Percentiles rank a stretch among this genome's conserved stretches.
Evolutionary conservation across 768 basidiomycete genomes (phyloP).

Genomic region (Kwoniella bestiolae): DNA sequence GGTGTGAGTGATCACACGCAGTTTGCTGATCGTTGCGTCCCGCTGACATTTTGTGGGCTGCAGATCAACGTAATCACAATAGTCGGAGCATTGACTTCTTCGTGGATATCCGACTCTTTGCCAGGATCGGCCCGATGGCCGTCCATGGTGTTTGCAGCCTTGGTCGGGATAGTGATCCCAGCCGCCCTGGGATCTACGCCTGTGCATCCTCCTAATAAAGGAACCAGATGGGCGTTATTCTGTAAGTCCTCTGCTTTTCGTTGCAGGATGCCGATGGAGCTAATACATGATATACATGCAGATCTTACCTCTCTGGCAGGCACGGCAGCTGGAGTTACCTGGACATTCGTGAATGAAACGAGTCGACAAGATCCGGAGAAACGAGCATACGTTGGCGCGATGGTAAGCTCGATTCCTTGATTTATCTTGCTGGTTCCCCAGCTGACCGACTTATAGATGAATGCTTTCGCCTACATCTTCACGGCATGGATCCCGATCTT

Average conservation of each 20-base stretch:
- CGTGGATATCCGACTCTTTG: constrained; percentile 39
- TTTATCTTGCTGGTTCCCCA: background rate
- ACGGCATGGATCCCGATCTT: constrained; percentile 48
- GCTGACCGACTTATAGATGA: constrained; percentile 33
- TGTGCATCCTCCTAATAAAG: constrained; percentile 29
- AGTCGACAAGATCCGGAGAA: constrained; percentile 42
- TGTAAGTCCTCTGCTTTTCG: constrained; percentile 20
- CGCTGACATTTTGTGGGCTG: background rate
- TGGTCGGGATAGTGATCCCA: constrained; percentile 25
- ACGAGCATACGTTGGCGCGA: constrained; percentile 40
- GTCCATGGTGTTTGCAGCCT: constrained; percentile 34
- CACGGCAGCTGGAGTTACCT: constrained; percentile 30
- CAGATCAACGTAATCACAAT: constrained; percentile 48
- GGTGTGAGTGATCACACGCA: constrained; percentile 21
- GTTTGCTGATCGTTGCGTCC: no score
- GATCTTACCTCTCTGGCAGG: constrained; percentile 32
- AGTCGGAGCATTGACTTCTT: constrained; percentile 28
- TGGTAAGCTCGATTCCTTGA: constrained; percentile 27
- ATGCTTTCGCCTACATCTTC: constrained; percentile 42
- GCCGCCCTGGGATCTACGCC: constrained; percentile 34
- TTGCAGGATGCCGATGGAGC: background rate
- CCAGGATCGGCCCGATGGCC: constrained; percentile 40
- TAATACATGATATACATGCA: background rate
- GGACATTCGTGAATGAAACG: constrained; percentile 41
- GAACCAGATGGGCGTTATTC: constrained; percentile 34